Base-by-base conservation (phyloP, 768 basidiomycete species). In the Amanita rubescens region DNA sequence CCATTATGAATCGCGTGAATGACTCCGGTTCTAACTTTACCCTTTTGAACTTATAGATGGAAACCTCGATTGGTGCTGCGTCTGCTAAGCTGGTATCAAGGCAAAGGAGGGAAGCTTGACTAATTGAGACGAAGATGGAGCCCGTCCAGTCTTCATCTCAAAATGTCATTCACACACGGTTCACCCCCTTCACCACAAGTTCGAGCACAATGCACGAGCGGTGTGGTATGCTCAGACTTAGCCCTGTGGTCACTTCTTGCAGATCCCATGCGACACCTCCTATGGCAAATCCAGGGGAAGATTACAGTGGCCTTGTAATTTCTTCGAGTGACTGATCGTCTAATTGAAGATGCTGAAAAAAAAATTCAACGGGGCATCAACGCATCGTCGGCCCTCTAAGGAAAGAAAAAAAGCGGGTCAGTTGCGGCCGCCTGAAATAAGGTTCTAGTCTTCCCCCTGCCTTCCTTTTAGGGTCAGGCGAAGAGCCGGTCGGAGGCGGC, bases 381-480 rank as follows among this genome's bases (percentile, higher is more conserved):
- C 5, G 27, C 27, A 4, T 30, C 27, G 27, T 30, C 27, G 8
- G 27, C 27, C 27, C 27, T 30, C 8, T 30, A n/a, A 30, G 27
- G 8, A 30, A 8, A 8, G 27, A 30, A 30, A 8, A 30, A 30
- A 30, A 30, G 3, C 27, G 3, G 27, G 27, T 30, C 27, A 30
- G 8, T 3, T 30, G 27, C 27, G 27, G 27, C 38, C 38, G 3
- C 27, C 19, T 11, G 32, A 35, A 20, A 35, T 50, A 50, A 50
- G 49, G 49, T 50, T 50, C 22, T 15, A 37, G 24, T 27, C 22
- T 27, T 24, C 22, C n/a, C 3, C 33, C 14, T 50, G 49, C 11
- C 25, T 50, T 50, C 49, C 49, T 41, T 50, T 50, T 50, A 14
- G 25, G 49, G 34, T 15, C n/a, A 17, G 49, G 19, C 27, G 44